phyloP scores from a whole-genome alignment of 73 alveolate species.

The Breviolum minutum region DNA sequence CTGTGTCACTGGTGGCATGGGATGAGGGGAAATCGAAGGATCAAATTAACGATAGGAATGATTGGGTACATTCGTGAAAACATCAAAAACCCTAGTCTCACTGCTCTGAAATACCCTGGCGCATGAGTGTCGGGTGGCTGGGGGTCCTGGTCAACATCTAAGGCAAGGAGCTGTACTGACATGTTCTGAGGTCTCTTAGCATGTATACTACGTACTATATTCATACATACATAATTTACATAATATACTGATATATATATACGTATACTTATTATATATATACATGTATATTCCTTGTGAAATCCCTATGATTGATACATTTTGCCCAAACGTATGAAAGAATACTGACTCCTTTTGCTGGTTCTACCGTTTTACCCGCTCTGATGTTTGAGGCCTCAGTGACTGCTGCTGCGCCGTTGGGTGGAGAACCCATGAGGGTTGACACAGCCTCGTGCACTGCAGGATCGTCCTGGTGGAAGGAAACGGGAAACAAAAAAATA shows the following conservation, averaged over 20 bases:
- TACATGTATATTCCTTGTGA: no score
- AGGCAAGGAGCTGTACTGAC: no score
- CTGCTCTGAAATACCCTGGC: no score
- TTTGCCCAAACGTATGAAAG: background rate
- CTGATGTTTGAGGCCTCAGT: constrained; percentile 19
- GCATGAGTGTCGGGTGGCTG: no score
- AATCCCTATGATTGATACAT: background rate
- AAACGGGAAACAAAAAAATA: background rate
- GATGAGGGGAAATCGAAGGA: background rate
- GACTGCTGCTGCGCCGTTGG: constrained; percentile 70
- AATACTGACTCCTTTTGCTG: background rate
- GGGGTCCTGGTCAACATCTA: no score
- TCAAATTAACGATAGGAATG: background rate
- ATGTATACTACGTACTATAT: no score
- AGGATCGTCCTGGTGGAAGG: constrained; percentile 47
- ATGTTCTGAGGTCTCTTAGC: no score
- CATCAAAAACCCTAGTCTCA: no score
- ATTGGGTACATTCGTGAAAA: no score
- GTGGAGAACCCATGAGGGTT: constrained; percentile 87
- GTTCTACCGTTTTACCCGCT: background rate
- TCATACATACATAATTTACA: no score
- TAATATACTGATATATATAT: no score
- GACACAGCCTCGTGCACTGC: constrained; percentile 56
- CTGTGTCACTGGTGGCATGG: background rate
- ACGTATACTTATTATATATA: no score